phyloP scores from a whole-genome alignment of 345 rosid species.

The Hibiscus syriacus region DNA sequence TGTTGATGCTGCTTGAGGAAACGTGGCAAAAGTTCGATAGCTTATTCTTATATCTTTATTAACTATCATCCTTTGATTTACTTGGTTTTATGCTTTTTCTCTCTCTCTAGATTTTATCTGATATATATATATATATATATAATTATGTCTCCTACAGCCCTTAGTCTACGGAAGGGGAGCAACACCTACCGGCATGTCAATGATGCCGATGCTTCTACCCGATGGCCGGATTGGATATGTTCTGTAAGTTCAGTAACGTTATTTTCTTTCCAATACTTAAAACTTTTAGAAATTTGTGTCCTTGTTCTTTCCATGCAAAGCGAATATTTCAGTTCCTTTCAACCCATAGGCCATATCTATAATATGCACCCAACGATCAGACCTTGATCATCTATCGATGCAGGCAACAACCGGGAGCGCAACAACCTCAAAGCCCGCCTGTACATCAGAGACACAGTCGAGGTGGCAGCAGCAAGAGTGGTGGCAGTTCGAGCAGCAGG shows the following conservation, averaged over 20 bases:
- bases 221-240: slow-evolving; percentile 74
- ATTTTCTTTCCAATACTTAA: not conserved
- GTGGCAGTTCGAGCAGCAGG: slow-evolving; percentile 26
- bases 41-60: too few relatives aligned
- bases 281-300: not conserved
- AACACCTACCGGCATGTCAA: slow-evolving; percentile 56
- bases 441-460: slow-evolving; percentile 32
- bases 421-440: slow-evolving; percentile 34
- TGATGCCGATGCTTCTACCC: slow-evolving; percentile 77
- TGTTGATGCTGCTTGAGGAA: too few relatives aligned
- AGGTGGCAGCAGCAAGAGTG: slow-evolving; percentile 18
- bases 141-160: slow-evolving; percentile 36
- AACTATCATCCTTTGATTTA: too few relatives aligned
- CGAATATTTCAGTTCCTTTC: not conserved
- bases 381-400: not conserved
- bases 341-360: not conserved
- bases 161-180: slow-evolving; percentile 55
- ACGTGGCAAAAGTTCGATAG: not conserved
- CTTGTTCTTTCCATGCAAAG: not conserved
- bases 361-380: not conserved
- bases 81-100: too few relatives aligned
- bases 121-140: too few relatives aligned
- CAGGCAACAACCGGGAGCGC: slow-evolving; percentile 58
- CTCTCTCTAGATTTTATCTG: too few relatives aligned
- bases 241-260: slow-evolving; percentile 33